Evolutionary conservation across 192 early-diverging fungal species (phyloP).

Genomic region (Coemansia sp.): DNA sequence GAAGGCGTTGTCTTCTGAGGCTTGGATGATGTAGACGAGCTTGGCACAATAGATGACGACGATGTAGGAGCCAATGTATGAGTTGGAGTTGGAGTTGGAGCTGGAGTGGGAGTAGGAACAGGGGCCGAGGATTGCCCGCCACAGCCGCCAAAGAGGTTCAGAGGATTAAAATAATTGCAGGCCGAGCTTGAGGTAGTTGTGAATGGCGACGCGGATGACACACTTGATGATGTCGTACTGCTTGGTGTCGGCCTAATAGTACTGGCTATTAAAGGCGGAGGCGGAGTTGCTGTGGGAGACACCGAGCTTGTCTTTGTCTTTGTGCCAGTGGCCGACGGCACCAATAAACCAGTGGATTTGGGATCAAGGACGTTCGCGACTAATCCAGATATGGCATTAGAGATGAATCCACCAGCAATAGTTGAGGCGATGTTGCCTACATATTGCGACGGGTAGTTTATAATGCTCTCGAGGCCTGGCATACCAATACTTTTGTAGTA

Average conservation of each 20-base stretch:
- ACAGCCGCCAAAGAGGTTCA: neutral
- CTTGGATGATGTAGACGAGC: neutral
- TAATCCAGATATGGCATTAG: conserved; percentile 18
- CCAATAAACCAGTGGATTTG: neutral
- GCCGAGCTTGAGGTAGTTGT: neutral
- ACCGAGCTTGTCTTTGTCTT: neutral
- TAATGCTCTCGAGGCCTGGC: conserved; percentile 20
- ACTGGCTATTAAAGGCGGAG: neutral
- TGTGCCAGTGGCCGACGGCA: neutral
- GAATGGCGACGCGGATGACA: neutral
- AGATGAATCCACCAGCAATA: conserved; percentile 35
- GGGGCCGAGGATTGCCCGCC: neutral
- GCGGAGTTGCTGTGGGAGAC: neutral
- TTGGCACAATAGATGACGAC: neutral
- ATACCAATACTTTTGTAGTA: conserved; percentile 43
- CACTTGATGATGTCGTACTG: neutral
- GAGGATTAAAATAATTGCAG: neutral
- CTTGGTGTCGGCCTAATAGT: neutral
- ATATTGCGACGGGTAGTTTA: conserved; percentile 26
- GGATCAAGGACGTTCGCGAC: conserved; percentile 13
- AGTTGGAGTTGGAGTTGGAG: too few relatives aligned
- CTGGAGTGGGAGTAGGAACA: neutral
- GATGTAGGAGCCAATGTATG: too few relatives aligned
- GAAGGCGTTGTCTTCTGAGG: neutral
- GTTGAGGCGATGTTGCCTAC: conserved; percentile 30